Evolutionary conservation across 2,329 filamentous ascomycete species (phyloP).

Genomic region (Knoxdaviesia capensis): DNA sequence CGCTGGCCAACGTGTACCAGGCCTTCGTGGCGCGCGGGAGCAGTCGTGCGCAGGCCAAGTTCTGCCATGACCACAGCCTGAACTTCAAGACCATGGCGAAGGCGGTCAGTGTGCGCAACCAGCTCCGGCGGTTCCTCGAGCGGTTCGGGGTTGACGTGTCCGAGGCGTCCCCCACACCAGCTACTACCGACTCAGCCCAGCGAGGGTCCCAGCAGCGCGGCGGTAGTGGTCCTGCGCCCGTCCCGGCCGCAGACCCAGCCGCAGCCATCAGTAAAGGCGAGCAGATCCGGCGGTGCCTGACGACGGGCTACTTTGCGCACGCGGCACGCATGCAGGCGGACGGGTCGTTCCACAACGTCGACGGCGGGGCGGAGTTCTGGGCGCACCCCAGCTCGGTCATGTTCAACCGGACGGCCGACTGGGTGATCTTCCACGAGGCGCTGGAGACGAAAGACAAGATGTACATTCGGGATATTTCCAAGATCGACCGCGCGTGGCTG

Average conservation of each 20-base stretch:
- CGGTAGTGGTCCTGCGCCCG: neutral
- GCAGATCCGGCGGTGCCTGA: constrained; percentile 65
- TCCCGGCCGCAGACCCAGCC: constrained; percentile 10
- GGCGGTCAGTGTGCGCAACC: constrained; percentile 69
- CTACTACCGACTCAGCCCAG: constrained; percentile 3
- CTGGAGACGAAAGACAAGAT: constrained; percentile 77
- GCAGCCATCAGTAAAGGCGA: constrained; percentile 27
- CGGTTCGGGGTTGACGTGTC: constrained; percentile 56
- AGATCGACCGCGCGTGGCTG: constrained; percentile 84
- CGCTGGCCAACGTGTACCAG: constrained; percentile 82
- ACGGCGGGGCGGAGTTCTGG: constrained; percentile 56
- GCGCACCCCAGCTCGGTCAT: constrained; percentile 84
- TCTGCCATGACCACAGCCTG: constrained; percentile 70
- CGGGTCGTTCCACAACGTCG: constrained; percentile 74
- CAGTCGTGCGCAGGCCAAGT: constrained; percentile 54
- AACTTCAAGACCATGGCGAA: constrained; percentile 71
- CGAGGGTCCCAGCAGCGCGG: constrained; percentile 5
- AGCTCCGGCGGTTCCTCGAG: constrained; percentile 73
- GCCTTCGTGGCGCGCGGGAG: constrained; percentile 60
- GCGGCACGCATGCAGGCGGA: constrained; percentile 87
- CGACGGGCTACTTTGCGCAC: constrained; percentile 81
- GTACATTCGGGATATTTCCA: constrained; percentile 81
- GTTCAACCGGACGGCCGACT: constrained; percentile 92
- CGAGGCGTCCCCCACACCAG: constrained; percentile 27
- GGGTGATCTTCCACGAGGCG: constrained; percentile 89